These are phyloP conservation scores for Volutella citrinella DNA, from an alignment of 2,329 filamentous ascomycete genomes.

Conservation along the genomic window DNA sequence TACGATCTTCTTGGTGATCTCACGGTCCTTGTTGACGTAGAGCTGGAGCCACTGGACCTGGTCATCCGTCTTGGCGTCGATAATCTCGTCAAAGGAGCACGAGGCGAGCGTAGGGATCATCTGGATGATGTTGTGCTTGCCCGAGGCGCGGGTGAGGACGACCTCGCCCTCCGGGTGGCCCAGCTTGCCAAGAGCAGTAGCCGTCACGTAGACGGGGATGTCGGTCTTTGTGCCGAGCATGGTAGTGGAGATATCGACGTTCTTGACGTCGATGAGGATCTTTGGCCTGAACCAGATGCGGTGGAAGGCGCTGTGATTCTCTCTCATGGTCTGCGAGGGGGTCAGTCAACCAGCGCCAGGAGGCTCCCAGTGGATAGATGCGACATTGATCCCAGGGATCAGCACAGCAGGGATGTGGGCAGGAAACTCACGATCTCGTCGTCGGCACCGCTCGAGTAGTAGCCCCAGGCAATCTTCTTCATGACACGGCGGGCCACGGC, in stretches of 20 bases:
- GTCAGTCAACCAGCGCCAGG: too few relatives aligned
- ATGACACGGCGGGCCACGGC: conserved; percentile 84
- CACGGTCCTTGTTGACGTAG: conserved; percentile 94
- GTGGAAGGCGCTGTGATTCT: conserved; percentile 95
- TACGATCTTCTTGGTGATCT: conserved; percentile 86
- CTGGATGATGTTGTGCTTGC: conserved; percentile 86
- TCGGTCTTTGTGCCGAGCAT: conserved; percentile 87
- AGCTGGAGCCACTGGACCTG: conserved; percentile 97
- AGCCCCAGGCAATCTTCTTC: conserved; percentile 97
- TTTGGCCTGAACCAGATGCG: conserved; percentile 95
- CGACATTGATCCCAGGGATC: background rate
- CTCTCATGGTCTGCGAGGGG: conserved; percentile 71
- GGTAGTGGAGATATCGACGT: conserved; percentile 81
- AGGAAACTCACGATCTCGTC: conserved; percentile 47
- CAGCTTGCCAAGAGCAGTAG: conserved; percentile 92
- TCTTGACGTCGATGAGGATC: conserved; percentile 84
- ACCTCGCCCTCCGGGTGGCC: conserved; percentile 94
- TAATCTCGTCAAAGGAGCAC: conserved; percentile 95
- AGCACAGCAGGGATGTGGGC: conserved; percentile 8
- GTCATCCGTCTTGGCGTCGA: conserved; percentile 73
- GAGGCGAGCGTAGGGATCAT: conserved; percentile 98
- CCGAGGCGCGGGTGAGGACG: conserved; percentile 77
- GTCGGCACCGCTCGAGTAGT: conserved; percentile 86
- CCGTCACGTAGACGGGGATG: conserved; percentile 94
- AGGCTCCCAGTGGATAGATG: too few relatives aligned